Conservation (phyloP, 2,329 filamentous ascomycete species). For the Coniochaeta pulveracea region DNA sequence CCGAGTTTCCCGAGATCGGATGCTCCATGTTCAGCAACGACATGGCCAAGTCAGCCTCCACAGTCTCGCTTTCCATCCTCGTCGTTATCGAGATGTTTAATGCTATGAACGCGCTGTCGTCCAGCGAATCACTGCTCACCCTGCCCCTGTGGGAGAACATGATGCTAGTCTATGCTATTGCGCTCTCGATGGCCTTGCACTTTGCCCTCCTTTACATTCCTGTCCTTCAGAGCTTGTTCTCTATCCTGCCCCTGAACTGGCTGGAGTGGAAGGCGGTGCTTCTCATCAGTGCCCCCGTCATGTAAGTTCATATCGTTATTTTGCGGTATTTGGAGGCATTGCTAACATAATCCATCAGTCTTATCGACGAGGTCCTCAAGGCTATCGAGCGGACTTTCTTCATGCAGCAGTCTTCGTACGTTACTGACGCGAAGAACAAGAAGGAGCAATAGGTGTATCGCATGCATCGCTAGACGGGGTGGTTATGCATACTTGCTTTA, state of each 20-base stretch:
- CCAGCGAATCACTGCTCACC: slow-evolving; percentile 85
- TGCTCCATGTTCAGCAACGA: slow-evolving; percentile 86
- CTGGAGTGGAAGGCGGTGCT: slow-evolving; percentile 89
- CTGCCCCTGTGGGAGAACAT: slow-evolving; percentile 97
- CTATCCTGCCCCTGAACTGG: slow-evolving; percentile 77
- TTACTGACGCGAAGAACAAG: slow-evolving; percentile 44
- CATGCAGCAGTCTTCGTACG: slow-evolving; percentile 33
- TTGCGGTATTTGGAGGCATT: background rate
- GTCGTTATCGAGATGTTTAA: slow-evolving; percentile 99
- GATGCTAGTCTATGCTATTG: slow-evolving; percentile 93
- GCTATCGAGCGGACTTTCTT: slow-evolving; percentile 60
- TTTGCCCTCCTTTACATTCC: slow-evolving; percentile 90
- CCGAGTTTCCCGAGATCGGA: slow-evolving; percentile 78
- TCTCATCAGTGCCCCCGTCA: slow-evolving; percentile 78
- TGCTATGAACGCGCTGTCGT: slow-evolving; percentile 94
- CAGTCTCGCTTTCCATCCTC: slow-evolving; percentile 80
- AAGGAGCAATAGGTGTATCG: slow-evolving; percentile 39
- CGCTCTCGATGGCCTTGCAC: slow-evolving; percentile 86
- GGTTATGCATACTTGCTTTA: too few relatives aligned
- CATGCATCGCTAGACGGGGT: background rate
- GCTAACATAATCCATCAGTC: slow-evolving; percentile 29
- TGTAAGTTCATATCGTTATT: slow-evolving; percentile 47
- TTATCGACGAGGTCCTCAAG: slow-evolving; percentile 81
- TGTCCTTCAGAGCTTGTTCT: slow-evolving; percentile 78
- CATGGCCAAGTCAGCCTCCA: slow-evolving; percentile 81